phyloP scores from a whole-genome alignment of 108 stramenopile species.

The Skeletonema menzelii region DNA sequence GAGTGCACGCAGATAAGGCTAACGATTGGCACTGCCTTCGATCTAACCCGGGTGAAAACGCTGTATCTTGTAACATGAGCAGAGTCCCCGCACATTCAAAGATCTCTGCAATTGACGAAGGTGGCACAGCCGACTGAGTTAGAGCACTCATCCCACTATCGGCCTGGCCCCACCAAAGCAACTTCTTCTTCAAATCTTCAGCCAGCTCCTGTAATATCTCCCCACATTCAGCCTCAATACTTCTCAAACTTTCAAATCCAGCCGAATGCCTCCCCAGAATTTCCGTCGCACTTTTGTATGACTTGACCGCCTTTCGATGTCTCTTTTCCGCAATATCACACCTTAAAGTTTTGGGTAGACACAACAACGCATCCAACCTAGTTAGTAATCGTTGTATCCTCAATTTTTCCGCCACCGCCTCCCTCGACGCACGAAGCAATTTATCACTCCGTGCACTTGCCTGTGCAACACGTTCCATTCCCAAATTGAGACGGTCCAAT shows the following conservation, averaged over 20 bases:
- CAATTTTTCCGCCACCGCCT: constrained; percentile 84
- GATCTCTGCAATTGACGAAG: constrained; percentile 69
- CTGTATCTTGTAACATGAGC: constrained; percentile 49
- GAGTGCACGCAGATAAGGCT: constrained; percentile 59
- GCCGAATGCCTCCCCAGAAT: constrained; percentile 78
- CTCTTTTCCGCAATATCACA: constrained; percentile 50
- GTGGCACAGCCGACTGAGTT: constrained; percentile 16
- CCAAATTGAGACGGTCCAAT: constrained; percentile 46
- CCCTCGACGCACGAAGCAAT: constrained; percentile 54
- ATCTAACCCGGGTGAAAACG: constrained; percentile 37
- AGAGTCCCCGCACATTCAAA: constrained; percentile 85
- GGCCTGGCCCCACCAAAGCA: constrained; percentile 65
- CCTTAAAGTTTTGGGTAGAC: constrained; percentile 69
- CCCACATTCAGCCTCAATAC: constrained; percentile 78
- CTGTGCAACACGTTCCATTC: constrained; percentile 50
- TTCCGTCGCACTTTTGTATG: constrained; percentile 57
- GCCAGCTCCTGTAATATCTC: constrained; percentile 61
- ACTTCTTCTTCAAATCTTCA: constrained; percentile 44
- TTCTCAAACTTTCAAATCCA: constrained; percentile 80
- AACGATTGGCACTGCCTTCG: constrained; percentile 56
- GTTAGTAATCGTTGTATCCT: constrained; percentile 74
- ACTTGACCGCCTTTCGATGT: constrained; percentile 67
- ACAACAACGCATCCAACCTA: constrained; percentile 76
- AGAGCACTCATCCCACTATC: constrained; percentile 17
- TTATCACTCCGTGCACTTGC: constrained; percentile 49